Base-by-base conservation (phyloP, 129 eudicot species). In the Solidago caesia region DNA sequence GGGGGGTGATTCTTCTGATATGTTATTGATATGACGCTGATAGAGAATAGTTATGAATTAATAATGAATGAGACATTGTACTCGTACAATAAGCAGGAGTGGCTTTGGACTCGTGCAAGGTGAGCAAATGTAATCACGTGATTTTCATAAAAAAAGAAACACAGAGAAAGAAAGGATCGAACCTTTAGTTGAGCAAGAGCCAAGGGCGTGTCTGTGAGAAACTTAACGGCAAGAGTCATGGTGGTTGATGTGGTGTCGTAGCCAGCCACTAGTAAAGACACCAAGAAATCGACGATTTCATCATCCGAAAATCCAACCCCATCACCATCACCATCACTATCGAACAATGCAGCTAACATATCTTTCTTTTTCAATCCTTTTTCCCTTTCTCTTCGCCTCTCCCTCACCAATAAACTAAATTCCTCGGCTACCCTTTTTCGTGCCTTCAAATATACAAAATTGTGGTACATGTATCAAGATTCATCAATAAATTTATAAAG, bases 201-300 rank as follows among this genome's bases (percentile, higher is more conserved):
- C 4, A 26, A 82, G 0, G 98, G 97, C 2, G 91, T 83, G 83
- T 93, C 98, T 6, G 97, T 93, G 8, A 93, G 82, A 79, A 82
- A 93, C 71, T 93, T 93, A 67, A 93, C 98, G 6, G 96, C 96
- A 0, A 93, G 85, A 11, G 98, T 93, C 92, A 93, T 93, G 10
- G 82, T 88, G 7, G 98, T 88, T 5, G 98, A 90, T n/a, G 98
- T 93, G n/a, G 98, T 93, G 15, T 93, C 98, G 48, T 93, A 93
- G 0, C 98, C 98, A 1, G 97, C 98, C 59, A 93, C 98, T 68
- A 93, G 69, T 58, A 93, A 73, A 16, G 98, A 87, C 80, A 93
- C 71, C 85, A 93, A 72, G 74, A 93, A 93, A 80, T 93, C 97
- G 8, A 93, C 98, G 7, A 93, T 90, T 74, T 88, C 95, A 70